Base-by-base conservation (phyloP, 1,284 basidiomycete genomes). In the Waitea zeae region DNA sequence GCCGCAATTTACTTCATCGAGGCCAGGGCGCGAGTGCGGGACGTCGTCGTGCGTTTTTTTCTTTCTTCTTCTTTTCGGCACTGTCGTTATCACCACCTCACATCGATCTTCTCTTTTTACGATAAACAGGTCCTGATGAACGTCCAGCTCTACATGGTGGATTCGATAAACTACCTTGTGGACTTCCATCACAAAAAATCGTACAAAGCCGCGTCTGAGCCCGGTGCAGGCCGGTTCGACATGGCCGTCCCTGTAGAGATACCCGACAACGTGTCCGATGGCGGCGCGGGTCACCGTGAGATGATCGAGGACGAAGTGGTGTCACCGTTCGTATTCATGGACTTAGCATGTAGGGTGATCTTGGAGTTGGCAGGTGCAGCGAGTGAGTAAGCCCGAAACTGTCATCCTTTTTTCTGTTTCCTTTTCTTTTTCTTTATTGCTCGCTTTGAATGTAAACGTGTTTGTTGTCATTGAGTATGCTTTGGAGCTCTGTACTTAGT, bases 101-200 rank as follows among this genome's bases (percentile, higher is more conserved):
- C 35, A 12, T 37, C 35, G 9, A 6, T 32, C 36, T 27, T 27
- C 31, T 22, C 18, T 38, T 29, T 30, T 38, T 40, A 14, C 33
- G 13, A 12, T 17, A 9, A 2, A 35, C 35, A 90, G 86, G 73
- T 90, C 5, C 67, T 93, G 17, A 96, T 97, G 92, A 95, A 97
- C 56, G 66, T 98, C 2, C 90, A 97, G 47, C 65, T 97, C 30
- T 98, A 97, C 54, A 82, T 86, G 62, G 88, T 97, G 17, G 93
- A 98, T 53, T 77, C 80, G 22, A 75, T 81, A 51, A 97, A 97
- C 58, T 98, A 96, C 56, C 70, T 98, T 20, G 95, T 98, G 41
- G 93, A 98, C 52, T 98, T 99, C 59, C 76, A 95, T 46, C 93
- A 97, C 60, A 84, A 96, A 50, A 88, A 87, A 47, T 87, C 92